These are phyloP conservation scores for Helicocarpus griseus DNA, from an alignment of 2,329 filamentous ascomycete genomes.

Conservation along the genomic window DNA sequence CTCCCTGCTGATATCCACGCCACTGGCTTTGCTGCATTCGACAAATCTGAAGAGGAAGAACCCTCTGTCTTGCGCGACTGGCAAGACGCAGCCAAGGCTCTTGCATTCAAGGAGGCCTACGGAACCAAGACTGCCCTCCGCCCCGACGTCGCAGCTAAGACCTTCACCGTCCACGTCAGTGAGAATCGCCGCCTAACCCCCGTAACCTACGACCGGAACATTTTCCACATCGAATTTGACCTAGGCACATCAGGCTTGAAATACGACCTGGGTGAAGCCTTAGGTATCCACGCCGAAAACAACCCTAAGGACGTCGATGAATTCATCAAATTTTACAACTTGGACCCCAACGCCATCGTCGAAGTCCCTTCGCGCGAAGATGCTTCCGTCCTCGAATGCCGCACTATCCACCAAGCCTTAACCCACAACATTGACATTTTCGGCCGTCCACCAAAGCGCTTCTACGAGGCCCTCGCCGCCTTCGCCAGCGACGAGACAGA, in stretches of 20 bases:
- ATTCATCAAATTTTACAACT: conserved; percentile 84
- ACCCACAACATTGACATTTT: conserved; percentile 94
- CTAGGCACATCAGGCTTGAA: conserved; percentile 82
- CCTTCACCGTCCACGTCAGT: conserved; percentile 78
- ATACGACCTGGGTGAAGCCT: conserved; percentile 94
- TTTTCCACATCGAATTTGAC: conserved; percentile 99
- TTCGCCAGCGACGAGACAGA: conserved; percentile 76
- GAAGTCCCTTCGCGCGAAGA: conserved; percentile 84
- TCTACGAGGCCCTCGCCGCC: conserved; percentile 86
- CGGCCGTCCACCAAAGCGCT: conserved; percentile 90
- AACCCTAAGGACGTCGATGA: conserved; percentile 65
- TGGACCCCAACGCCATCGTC: conserved; percentile 75
- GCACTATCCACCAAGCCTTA: conserved; percentile 86
- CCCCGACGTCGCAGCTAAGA: conserved; percentile 79
- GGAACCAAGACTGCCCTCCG: conserved; percentile 63
- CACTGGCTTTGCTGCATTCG: conserved; percentile 75
- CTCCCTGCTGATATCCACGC: conserved; percentile 58
- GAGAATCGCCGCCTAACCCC: conserved; percentile 93
- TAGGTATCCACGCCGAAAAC: conserved; percentile 94
- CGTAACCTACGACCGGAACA: conserved; percentile 84
- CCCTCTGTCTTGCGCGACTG: conserved; percentile 62
- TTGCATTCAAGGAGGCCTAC: conserved; percentile 92
- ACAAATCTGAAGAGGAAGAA: conserved; percentile 62
- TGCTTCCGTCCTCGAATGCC: conserved; percentile 62
- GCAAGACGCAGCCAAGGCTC: conserved; percentile 74